Percentiles rank a stretch among this genome's conserved stretches.
phyloP scores from a whole-genome alignment of 1,139 yeast species.

The Debaryomycetaceae sp. region DNA sequence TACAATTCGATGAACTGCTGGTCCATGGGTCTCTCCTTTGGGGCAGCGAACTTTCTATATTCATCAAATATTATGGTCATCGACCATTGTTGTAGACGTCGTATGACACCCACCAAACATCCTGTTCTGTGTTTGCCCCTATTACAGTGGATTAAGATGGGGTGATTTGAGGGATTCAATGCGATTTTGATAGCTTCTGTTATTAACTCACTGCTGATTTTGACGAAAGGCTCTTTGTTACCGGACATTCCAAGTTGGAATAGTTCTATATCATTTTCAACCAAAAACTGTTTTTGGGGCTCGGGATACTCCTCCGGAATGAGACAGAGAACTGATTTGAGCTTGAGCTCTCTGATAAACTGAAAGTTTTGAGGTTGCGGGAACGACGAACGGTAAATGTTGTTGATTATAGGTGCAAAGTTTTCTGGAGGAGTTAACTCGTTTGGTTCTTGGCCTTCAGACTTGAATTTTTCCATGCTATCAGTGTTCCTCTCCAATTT shows the following conservation, averaged over 20 bases:
- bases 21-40: slow-evolving; percentile 92
- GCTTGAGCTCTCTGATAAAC: slow-evolving; percentile 56
- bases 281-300: slow-evolving; percentile 63
- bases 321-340: slow-evolving; percentile 76
- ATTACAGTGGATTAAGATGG: slow-evolving; percentile 89
- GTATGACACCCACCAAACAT: slow-evolving; percentile 86
- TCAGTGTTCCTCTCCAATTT: slow-evolving; percentile 31
- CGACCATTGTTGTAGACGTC: slow-evolving; percentile 90
- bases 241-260: slow-evolving; percentile 94
- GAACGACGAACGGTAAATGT: slow-evolving; percentile 82
- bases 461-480: slow-evolving; percentile 18
- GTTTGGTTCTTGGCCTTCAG: slow-evolving; percentile 8
- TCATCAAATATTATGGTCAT: slow-evolving; percentile 92
- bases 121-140: slow-evolving; percentile 97
- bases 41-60: slow-evolving; percentile 88
- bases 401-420: slow-evolving; percentile 77
- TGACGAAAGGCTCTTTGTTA: slow-evolving; percentile 91
- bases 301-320: slow-evolving; percentile 91
- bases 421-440: slow-evolving; percentile 79
- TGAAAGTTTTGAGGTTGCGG: slow-evolving; percentile 81
- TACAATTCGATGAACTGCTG: slow-evolving; percentile 92
- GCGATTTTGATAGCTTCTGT: slow-evolving; percentile 81
- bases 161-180: slow-evolving; percentile 81
- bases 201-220: slow-evolving; percentile 71
- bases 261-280: slow-evolving; percentile 57